Evolutionary conservation across 176 grass and related monocot genomes (phyloP), one percentile per base, ranked within the genome.

Genomic region (Ensete ventricosum): DNA sequence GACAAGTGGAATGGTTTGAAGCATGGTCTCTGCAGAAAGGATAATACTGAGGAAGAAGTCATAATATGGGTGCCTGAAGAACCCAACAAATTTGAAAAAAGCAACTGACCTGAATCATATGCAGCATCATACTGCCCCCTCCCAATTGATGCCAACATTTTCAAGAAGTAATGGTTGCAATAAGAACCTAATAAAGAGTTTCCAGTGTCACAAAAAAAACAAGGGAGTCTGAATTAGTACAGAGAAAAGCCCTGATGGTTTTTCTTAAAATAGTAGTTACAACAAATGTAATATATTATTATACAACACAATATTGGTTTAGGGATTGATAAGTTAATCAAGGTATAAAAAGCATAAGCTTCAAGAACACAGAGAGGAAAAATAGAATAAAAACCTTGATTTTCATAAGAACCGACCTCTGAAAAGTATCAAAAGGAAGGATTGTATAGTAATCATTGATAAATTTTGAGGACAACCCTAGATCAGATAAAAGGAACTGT

Each of bases 121-220:
- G 84, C 82, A 84, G 86, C 80, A 81, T 89, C 96, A 59, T 95
- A 94, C 67, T 91, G 88, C 49, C 96, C 96, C 55, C 82, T 91
- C 66, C 90, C 91, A 80, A 94, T 84, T 24, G 90, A 99, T 79
- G 96, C 88, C 59, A 99, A 83, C 88, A 91, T 91, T 50, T 69
- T 81, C 74, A 99, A 85, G 71, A 99, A 99, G 85, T 99, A 99
- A 80, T 95, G 86, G 76, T 99, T 99, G 84, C 91, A 99, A 84
- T 87, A 88, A 53, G 70, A 84, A 76, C 96, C 96, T 99, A 85
- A 69, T 7, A 77, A 62, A 79, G 14, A 80, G 71, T 81, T 85
- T 83, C 25, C 69, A 79, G 43, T 62, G 24, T 8, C 12, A 91
- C 52, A 75, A 29, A 14, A 23, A 84, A 79, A 64, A 16, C 54